Evolutionary conservation across 306 rosid genomes (phyloP).

Genomic region (Castanospermum australe): DNA sequence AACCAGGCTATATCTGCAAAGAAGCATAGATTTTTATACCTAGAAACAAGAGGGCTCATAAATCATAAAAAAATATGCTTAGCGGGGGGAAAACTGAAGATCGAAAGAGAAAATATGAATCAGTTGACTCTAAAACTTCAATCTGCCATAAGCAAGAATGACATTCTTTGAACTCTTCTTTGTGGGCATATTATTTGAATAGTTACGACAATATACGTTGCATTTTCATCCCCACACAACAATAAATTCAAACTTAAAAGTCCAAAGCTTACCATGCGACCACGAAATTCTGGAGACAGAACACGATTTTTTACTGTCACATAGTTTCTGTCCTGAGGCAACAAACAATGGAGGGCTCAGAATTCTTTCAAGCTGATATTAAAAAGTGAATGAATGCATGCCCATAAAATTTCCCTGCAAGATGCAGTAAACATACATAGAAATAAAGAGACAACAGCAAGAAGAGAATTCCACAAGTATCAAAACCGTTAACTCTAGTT

Average conservation of each 20-base stretch:
- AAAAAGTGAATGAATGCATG: slow-evolving; percentile 7
- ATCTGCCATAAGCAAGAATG: neutral
- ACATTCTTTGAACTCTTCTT: neutral
- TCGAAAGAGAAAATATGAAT: neutral
- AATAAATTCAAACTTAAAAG: neutral
- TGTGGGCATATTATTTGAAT: neutral
- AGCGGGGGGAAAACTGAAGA: neutral
- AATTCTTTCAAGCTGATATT: neutral
- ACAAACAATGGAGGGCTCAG: slow-evolving; percentile 28
- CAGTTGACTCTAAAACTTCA: neutral
- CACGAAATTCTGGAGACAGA: slow-evolving; percentile 90
- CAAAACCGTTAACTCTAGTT: neutral
- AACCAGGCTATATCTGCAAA: neutral
- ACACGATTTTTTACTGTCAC: slow-evolving; percentile 79
- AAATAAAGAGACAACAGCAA: neutral
- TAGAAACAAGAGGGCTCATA: neutral
- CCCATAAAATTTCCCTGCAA: neutral
- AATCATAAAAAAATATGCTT: neutral
- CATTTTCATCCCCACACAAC: slow-evolving; percentile 12
- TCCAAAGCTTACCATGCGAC: slow-evolving; percentile 84
- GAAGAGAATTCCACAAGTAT: slow-evolving; percentile 11
- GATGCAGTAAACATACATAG: slow-evolving; percentile 19
- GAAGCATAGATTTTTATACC: neutral
- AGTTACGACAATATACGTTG: neutral
- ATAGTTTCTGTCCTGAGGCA: slow-evolving; percentile 79